Conservation (phyloP, 2,329 filamentous ascomycete genomes). For the Sporothrix globosa region DNA sequence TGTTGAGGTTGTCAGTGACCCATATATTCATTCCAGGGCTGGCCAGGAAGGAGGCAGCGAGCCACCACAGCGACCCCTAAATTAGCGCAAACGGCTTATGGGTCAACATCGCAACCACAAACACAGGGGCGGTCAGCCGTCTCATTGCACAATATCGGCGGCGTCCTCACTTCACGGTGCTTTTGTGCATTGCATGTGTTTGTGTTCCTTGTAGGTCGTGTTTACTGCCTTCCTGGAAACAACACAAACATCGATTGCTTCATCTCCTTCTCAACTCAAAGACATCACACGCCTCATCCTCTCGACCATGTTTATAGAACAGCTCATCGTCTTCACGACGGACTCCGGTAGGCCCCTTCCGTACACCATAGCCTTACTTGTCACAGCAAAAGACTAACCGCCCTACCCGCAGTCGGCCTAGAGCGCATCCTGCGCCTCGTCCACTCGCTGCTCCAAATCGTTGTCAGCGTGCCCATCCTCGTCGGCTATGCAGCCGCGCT, state of each 20-base stretch:
- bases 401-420: slow-evolving; percentile 55
- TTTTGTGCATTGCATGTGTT: background rate
- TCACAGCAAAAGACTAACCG: background rate
- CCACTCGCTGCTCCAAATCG: slow-evolving; percentile 56
- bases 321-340: slow-evolving; percentile 51
- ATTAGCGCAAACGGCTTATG: slow-evolving; percentile 10
- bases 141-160: slow-evolving; percentile 19
- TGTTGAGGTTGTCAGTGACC: no score
- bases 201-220: background rate
- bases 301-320: slow-evolving; percentile 39
- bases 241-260: background rate
- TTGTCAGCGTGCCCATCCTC: slow-evolving; percentile 51
- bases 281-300: background rate
- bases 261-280: background rate
- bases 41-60: background rate
- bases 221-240: background rate
- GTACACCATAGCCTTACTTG: background rate
- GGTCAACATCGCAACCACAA: background rate
- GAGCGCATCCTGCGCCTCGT: slow-evolving; percentile 64
- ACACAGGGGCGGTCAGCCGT: background rate
- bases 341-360: slow-evolving; percentile 49
- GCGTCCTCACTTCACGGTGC: background rate
- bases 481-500: slow-evolving; percentile 41
- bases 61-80: background rate
- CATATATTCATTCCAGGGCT: background rate